Evolutionary conservation across 768 basidiomycete species (phyloP).

Genomic region (Mrakia frigida): DNA sequence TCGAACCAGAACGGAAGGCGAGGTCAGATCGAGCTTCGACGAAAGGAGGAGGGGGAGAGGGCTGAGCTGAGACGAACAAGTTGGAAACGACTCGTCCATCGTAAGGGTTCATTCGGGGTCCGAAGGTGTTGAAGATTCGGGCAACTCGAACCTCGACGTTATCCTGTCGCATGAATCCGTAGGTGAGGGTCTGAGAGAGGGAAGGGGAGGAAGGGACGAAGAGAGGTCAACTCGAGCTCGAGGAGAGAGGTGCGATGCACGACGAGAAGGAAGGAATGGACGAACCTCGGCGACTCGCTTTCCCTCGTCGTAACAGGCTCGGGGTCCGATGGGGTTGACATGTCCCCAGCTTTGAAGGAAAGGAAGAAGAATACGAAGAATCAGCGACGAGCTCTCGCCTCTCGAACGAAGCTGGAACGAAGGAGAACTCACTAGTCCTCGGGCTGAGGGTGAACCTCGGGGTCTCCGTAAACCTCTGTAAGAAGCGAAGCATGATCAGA

Average conservation of each 20-base stretch:
- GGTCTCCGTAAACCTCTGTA: constrained; percentile 94
- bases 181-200: constrained; percentile 64
- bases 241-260: not conserved
- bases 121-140: constrained; percentile 91
- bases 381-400: not conserved
- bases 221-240: not conserved
- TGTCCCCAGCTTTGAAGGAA: constrained; percentile 72
- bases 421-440: constrained; percentile 78
- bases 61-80: constrained; percentile 50
- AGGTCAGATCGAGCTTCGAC: not conserved
- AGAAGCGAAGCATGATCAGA: not conserved
- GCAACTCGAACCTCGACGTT: constrained; percentile 94
- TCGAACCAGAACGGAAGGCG: not conserved
- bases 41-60: not conserved
- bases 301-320: constrained; percentile 99
- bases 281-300: constrained; percentile 85
- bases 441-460: constrained; percentile 92
- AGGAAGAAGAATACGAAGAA: not conserved
- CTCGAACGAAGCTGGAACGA: not conserved
- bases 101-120: constrained; percentile 69
- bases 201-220: not conserved
- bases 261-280: not conserved
- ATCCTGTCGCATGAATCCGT: constrained; percentile 91
- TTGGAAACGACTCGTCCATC: constrained; percentile 98
- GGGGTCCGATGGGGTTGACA: constrained; percentile 96